A percentile compares a stretch with the other conserved stretches of the same genome.
phyloP scores from a whole-genome alignment of 768 basidiomycete genomes.

The Lentinus brumalis region DNA sequence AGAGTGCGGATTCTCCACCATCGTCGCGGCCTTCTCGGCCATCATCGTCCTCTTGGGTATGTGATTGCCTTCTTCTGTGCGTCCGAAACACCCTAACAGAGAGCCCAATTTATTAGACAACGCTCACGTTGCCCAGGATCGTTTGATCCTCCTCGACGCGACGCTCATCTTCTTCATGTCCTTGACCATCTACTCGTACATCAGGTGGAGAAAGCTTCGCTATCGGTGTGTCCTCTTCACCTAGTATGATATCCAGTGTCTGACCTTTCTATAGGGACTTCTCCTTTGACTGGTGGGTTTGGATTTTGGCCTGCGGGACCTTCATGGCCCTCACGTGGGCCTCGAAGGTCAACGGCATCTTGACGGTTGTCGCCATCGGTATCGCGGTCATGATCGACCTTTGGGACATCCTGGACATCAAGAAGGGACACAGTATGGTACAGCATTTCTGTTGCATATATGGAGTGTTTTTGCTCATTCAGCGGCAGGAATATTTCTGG shows the following conservation, averaged over 20 bases:
- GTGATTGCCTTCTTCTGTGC: conserved; percentile 31
- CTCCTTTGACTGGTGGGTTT: conserved; percentile 89
- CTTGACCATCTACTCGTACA: conserved; percentile 88
- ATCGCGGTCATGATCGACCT: conserved; percentile 91
- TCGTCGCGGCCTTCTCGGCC: conserved; percentile 90
- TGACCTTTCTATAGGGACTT: conserved; percentile 65
- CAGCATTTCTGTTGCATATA: neutral
- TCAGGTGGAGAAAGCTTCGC: conserved; percentile 93
- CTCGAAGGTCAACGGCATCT: conserved; percentile 95
- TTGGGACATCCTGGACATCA: conserved; percentile 90
- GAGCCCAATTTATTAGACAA: conserved; percentile 63
- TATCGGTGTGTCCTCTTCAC: conserved; percentile 61
- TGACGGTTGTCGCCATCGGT: conserved; percentile 88
- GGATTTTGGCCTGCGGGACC: conserved; percentile 86
- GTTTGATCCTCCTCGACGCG: conserved; percentile 94
- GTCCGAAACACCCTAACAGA: neutral
- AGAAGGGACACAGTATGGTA: conserved; percentile 80
- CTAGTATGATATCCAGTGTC: neutral
- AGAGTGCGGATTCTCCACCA: conserved; percentile 92
- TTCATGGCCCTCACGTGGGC: conserved; percentile 97
- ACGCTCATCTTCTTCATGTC: conserved; percentile 95
- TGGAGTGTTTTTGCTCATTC: neutral
- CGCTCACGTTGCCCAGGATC: conserved; percentile 94
- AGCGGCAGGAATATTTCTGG: conserved; percentile 77
- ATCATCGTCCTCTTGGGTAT: conserved; percentile 83